Base-by-base conservation (phyloP, 2,329 filamentous ascomycete species). In the Penicillium sp. region DNA sequence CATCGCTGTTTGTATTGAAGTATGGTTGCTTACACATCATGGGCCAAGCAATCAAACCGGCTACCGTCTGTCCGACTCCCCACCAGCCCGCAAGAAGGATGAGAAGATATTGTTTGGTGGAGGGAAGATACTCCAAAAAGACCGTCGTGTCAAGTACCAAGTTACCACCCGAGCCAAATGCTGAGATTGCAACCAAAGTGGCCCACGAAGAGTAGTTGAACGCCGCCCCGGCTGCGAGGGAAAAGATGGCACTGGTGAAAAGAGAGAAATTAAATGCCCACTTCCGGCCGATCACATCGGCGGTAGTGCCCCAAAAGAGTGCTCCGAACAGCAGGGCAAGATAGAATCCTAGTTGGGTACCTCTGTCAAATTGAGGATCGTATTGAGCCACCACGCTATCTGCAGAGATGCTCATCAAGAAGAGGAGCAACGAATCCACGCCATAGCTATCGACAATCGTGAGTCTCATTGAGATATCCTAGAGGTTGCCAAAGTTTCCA, bases 221-320 rank as follows among this genome's bases (percentile, higher is more conserved):
- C 25, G 52, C 52, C 8, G 50, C 50, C 3, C 52, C 52, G 2
- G 52, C 50, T 0, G 46, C 46, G 32, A 55, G 48, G 7, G 52
- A 43, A 28, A 55, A 55, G n/a, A 55, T 34, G n/a, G 52, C 52
- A 36, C 52, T 53, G 11, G 46, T 49, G 18, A 55, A 34, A n/a
- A 55, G 46, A 11, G 52, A 55, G 11, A 55, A 53, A 13, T 55
- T 55, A 46, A 55, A 55, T 9, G 52, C 52, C 50, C 50, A 53
- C 34, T 55, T 55, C 35, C 52, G 43, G 5, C 52, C 52, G 32
- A 55, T 51, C 18, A 55, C 51, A 29, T 55, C 52, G n/a, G 52
- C 52, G 3, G 50, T 50, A 18, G 43, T 41, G 24, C 52, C 52
- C 52, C 52, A 55, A 12, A 55, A 55, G 33, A 55, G n/a, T 3